phyloP scores from a whole-genome alignment of 2,329 filamentous ascomycete species.

The Pestalotiopsis sp. region DNA sequence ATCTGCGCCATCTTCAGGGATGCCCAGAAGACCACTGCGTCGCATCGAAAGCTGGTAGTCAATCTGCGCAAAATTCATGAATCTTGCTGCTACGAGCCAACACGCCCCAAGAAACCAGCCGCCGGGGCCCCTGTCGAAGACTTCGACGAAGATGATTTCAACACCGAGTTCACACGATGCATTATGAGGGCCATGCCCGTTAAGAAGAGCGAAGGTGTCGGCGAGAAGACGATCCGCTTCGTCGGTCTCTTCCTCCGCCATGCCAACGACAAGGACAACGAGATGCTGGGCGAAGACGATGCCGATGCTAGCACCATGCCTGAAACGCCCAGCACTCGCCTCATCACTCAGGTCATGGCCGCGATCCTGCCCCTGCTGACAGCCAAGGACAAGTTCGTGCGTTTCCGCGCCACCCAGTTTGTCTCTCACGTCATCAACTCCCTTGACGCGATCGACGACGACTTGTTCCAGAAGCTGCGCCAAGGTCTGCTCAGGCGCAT shows the following conservation, averaged over 20 bases:
- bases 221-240: slow-evolving; percentile 84
- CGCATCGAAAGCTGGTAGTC: slow-evolving; percentile 86
- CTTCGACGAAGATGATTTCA: slow-evolving; percentile 86
- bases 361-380: slow-evolving; percentile 75
- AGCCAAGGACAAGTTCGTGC: slow-evolving; percentile 89
- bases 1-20: slow-evolving; percentile 75
- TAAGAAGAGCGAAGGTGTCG: slow-evolving; percentile 88
- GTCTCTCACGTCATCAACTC: slow-evolving; percentile 92
- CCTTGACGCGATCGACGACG: slow-evolving; percentile 88
- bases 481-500: slow-evolving; percentile 82
- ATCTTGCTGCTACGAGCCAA: slow-evolving; percentile 71
- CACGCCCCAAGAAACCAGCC: slow-evolving; percentile 49
- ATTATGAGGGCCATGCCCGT: slow-evolving; percentile 80
- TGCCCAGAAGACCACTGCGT: slow-evolving; percentile 86
- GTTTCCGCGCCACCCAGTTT: slow-evolving; percentile 87
- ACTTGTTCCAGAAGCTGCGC: slow-evolving; percentile 81
- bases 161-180: slow-evolving; percentile 81
- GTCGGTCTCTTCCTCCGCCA: slow-evolving; percentile 83
- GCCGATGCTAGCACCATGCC: slow-evolving; percentile 71
- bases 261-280: slow-evolving; percentile 70
- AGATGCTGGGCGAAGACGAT: slow-evolving; percentile 66
- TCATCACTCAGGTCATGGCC: slow-evolving; percentile 75
- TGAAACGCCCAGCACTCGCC: slow-evolving; percentile 81
- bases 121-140: slow-evolving; percentile 65
- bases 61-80: slow-evolving; percentile 91